Conservation (phyloP, 345 rosid genomes). For the Aquilaria yunnanensis region DNA sequence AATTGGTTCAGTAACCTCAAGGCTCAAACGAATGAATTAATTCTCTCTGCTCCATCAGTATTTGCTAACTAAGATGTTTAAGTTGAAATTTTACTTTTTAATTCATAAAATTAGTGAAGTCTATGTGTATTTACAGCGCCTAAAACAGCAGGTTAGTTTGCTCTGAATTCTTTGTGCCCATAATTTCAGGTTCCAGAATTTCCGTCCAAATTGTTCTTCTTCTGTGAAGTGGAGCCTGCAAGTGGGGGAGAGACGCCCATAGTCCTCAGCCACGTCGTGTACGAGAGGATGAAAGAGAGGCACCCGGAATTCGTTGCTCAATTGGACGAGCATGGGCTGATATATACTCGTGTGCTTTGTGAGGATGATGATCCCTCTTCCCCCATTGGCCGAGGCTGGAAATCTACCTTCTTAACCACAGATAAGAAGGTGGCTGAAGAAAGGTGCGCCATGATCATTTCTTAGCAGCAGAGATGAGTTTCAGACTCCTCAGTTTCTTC, state of each 20-base stretch:
- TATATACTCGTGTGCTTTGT: conserved; percentile 61
- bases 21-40: too few relatives aligned
- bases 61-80: too few relatives aligned
- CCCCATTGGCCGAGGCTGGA: conserved; percentile 94
- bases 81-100: too few relatives aligned
- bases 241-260: conserved; percentile 92
- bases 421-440: conserved; percentile 64
- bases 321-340: conserved; percentile 66
- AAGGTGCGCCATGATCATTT: conserved; percentile 29
- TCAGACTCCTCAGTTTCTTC: background rate
- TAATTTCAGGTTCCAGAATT: conserved; percentile 69
- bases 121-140: too few relatives aligned
- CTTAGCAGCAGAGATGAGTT: background rate
- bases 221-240: conserved; percentile 79
- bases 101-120: too few relatives aligned
- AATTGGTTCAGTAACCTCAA: too few relatives aligned
- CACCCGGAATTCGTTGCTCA: conserved; percentile 60
- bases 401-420: conserved; percentile 76
- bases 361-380: conserved; percentile 83
- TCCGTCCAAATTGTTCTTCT: conserved; percentile 85
- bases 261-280: conserved; percentile 76
- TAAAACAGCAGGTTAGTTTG: too few relatives aligned
- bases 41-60: too few relatives aligned
- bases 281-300: conserved; percentile 62
- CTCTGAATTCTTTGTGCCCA: too few relatives aligned